Conservation (phyloP, 768 basidiomycete species). For the Mycena rosella region DNA sequence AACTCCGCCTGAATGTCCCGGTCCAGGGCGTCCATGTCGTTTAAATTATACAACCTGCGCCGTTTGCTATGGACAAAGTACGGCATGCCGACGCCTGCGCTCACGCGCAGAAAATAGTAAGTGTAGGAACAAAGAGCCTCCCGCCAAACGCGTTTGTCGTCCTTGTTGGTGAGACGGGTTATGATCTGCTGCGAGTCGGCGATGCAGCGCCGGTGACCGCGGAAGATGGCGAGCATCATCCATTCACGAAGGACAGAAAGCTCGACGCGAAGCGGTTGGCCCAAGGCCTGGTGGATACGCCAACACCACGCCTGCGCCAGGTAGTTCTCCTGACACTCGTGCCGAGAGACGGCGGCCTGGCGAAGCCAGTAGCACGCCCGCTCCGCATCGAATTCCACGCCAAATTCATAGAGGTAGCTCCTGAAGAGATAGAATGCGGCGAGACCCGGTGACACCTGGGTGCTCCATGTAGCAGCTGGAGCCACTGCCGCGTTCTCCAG, state of each 20-base stretch:
- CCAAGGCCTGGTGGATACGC: slow-evolving; percentile 26
- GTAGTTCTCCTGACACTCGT: slow-evolving; percentile 23
- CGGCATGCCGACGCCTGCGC: slow-evolving; percentile 25
- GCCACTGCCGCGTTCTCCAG: slow-evolving; percentile 11
- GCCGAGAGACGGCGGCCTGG: not conserved
- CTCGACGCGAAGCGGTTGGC: slow-evolving; percentile 12
- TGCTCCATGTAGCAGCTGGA: not conserved
- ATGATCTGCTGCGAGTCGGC: not conserved
- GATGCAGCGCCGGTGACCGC: slow-evolving; percentile 23
- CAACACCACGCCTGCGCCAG: slow-evolving; percentile 29
- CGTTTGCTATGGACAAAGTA: slow-evolving; percentile 8
- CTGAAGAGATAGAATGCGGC: slow-evolving; percentile 30
- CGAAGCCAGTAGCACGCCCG: slow-evolving; percentile 28
- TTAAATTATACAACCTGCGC: slow-evolving; percentile 10
- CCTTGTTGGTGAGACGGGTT: not conserved
- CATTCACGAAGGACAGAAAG: slow-evolving; percentile 6
- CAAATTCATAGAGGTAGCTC: slow-evolving; percentile 26
- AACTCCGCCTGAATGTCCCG: slow-evolving; percentile 23
- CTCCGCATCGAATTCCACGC: slow-evolving; percentile 7
- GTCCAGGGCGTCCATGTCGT: slow-evolving; percentile 5
- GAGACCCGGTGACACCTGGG: slow-evolving; percentile 5
- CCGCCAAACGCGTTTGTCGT: not conserved
- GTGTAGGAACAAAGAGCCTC: not conserved
- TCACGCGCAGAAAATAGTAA: not conserved
- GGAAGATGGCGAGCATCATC: slow-evolving; percentile 17